Evolutionary conservation across 345 rosid species (phyloP), one percentile per base, ranked within the genome.

Genomic region (Gossypium sturtianum): DNA sequence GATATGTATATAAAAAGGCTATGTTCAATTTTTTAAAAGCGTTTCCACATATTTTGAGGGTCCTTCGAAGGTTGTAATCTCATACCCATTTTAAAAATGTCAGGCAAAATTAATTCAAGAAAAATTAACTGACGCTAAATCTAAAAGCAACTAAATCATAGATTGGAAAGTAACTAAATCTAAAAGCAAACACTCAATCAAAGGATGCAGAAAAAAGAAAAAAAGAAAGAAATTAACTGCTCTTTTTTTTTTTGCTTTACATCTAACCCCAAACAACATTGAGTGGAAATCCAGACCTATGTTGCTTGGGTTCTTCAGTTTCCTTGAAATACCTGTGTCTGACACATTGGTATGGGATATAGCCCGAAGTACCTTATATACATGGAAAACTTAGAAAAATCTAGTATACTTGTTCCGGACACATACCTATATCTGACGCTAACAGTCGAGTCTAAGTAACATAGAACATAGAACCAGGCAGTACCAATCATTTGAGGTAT

Each of bases 141-240:
- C 38, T 34, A 34, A 34, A 34, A 34, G 38, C 38, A 34, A 34
- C 38, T 4, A 34, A 34, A 34, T 34, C 7, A 5, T 34, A 34
- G 7, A 34, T 34, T 34, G 41, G 1, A 5, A 34, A 34, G 45
- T 54, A 70, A 73, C 72, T 75, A 71, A 76, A 75, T 34, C 49
- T 43, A 54, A 68, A 53, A 17, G 63, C 15, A 51, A 69, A 51
- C 19, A 47, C 17, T 12, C 9, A 13, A 17, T 22, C 12, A 38
- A 1, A 67, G 12, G 22, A 34, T 15, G 20, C 66, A 69, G 17
- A 25, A 48, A 41, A 53, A 51, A 12, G 41, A 34, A 34, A 34
- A 29, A 34, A 34, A 34, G 7, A 34, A 34, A 6, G 41, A 45
- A 45, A 8, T 45, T 45, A 15, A 22, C 15, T 7, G 17, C 54